A percentile compares a stretch with the other conserved stretches of the same genome.
Evolutionary conservation across 768 basidiomycete species (phyloP).

Genomic region (Pleurotus djamor): DNA sequence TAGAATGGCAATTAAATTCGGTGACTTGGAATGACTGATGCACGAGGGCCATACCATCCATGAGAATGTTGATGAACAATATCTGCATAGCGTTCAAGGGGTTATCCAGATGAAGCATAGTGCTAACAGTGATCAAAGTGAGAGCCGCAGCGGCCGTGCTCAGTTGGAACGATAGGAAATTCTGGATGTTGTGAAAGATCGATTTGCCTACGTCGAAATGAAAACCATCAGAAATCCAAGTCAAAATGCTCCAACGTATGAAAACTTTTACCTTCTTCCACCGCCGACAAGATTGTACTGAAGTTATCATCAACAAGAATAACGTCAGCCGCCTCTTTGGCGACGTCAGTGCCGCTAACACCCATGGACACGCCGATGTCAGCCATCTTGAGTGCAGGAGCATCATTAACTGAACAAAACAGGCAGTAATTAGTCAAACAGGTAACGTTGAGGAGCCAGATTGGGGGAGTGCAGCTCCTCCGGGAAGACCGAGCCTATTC

Average conservation of each 20-base stretch:
- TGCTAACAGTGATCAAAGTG: conserved; percentile 93
- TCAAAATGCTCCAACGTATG: not conserved
- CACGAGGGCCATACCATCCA: conserved; percentile 70
- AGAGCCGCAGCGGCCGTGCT: conserved; percentile 97
- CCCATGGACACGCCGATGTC: conserved; percentile 99
- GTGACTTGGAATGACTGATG: not conserved
- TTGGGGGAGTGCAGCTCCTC: not conserved
- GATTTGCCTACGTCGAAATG: conserved; percentile 66
- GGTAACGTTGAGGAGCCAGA: not conserved
- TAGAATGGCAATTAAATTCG: conserved; percentile 24
- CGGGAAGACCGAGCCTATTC: not conserved
- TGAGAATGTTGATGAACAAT: conserved; percentile 98
- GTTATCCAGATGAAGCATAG: conserved; percentile 84
- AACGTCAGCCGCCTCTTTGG: conserved; percentile 96
- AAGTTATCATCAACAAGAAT: conserved; percentile 98
- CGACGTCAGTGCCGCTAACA: conserved; percentile 97
- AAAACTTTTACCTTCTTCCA: conserved; percentile 74
- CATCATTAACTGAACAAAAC: conserved; percentile 74
- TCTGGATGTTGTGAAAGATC: conserved; percentile 99
- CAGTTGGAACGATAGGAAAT: conserved; percentile 95
- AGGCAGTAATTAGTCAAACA: conserved; percentile 4
- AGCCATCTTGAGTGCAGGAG: conserved; percentile 95
- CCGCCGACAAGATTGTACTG: conserved; percentile 88
- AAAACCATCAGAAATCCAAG: conserved; percentile 9
- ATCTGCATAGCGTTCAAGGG: conserved; percentile 99